Percentiles rank a stretch among this genome's conserved stretches.
Evolutionary conservation across 2,329 filamentous ascomycete genomes (phyloP).

Genomic region (Remersonia thermophila): DNA sequence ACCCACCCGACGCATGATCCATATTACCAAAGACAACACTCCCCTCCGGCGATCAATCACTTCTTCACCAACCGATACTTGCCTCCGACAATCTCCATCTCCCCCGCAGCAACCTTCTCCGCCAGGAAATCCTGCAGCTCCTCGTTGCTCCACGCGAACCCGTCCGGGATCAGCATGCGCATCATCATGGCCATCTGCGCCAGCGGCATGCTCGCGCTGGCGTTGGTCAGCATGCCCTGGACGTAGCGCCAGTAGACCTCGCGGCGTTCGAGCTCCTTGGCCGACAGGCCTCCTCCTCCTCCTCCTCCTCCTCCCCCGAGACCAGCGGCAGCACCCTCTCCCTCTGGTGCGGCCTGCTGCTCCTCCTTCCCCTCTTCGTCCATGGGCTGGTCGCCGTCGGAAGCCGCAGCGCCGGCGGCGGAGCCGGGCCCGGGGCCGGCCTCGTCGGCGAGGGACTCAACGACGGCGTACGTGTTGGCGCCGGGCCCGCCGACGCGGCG

Average conservation of each 20-base stretch:
- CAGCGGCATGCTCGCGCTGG: slow-evolving; percentile 66
- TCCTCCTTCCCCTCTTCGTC: slow-evolving; percentile 20
- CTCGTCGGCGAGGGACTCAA: slow-evolving; percentile 42
- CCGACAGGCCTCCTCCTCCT: slow-evolving; percentile 30
- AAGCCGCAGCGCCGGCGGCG: slow-evolving; percentile 14
- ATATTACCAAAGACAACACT: no score
- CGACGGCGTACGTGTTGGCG: slow-evolving; percentile 48
- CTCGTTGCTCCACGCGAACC: slow-evolving; percentile 81
- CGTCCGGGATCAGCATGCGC: slow-evolving; percentile 78
- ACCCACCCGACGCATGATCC: neutral
- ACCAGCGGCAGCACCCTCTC: slow-evolving; percentile 13
- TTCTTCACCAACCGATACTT: slow-evolving; percentile 57
- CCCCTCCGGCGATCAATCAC: slow-evolving; percentile 21
- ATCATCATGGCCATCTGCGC: slow-evolving; percentile 85
- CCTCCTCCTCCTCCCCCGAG: no score
- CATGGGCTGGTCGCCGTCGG: slow-evolving; percentile 10
- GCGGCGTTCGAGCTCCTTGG: slow-evolving; percentile 49
- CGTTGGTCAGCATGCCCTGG: slow-evolving; percentile 87
- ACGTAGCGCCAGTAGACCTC: slow-evolving; percentile 84
- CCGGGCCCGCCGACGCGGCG: slow-evolving; percentile 31
- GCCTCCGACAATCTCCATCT: slow-evolving; percentile 56
- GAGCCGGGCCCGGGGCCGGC: slow-evolving; percentile 13
- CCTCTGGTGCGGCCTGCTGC: slow-evolving; percentile 22
- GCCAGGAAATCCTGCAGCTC: slow-evolving; percentile 71
- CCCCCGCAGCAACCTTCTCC: slow-evolving; percentile 61